Evolutionary conservation across 805 yeast species (phyloP).

Genomic region (Candida awuae): DNA sequence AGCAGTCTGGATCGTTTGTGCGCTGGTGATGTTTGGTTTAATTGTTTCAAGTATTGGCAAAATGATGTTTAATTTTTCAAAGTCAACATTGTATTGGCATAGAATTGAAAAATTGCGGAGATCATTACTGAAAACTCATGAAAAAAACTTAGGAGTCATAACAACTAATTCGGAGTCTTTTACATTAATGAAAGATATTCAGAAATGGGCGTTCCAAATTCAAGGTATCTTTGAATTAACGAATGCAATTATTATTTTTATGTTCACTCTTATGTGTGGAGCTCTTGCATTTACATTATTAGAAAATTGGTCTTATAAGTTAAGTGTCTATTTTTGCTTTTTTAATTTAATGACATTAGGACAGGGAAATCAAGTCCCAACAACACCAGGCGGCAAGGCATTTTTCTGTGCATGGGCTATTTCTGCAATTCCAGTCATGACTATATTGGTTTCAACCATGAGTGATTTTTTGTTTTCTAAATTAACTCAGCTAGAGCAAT

Average conservation of each 20-base stretch:
- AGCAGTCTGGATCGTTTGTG: constrained; percentile 58
- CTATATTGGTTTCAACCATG: constrained; percentile 62
- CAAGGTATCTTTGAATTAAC: constrained; percentile 35
- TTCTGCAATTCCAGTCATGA: constrained; percentile 81
- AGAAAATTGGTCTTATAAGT: constrained; percentile 69
- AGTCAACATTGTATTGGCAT: constrained; percentile 62
- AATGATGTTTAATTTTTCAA: constrained; percentile 51
- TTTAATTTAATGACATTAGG: constrained; percentile 76
- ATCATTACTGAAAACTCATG: constrained; percentile 15
- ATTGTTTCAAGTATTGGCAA: constrained; percentile 62
- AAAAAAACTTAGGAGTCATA: not conserved
- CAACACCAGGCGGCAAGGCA: constrained; percentile 54
- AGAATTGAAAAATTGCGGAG: constrained; percentile 45
- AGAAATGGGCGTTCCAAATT: constrained; percentile 31
- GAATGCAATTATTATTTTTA: constrained; percentile 36
- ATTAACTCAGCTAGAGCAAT: constrained; percentile 17
- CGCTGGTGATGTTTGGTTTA: constrained; percentile 67
- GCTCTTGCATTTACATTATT: constrained; percentile 51
- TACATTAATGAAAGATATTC: constrained; percentile 45
- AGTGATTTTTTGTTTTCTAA: constrained; percentile 49
- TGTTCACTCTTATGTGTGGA: constrained; percentile 65
- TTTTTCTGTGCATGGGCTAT: constrained; percentile 77
- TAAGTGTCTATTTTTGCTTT: constrained; percentile 68
- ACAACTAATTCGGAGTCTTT: constrained; percentile 42
- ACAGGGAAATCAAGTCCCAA: constrained; percentile 70